These are phyloP conservation scores for Sporisorium exsertum DNA, from an alignment of 1,284 basidiomycete genomes.

Conservation along the genomic window DNA sequence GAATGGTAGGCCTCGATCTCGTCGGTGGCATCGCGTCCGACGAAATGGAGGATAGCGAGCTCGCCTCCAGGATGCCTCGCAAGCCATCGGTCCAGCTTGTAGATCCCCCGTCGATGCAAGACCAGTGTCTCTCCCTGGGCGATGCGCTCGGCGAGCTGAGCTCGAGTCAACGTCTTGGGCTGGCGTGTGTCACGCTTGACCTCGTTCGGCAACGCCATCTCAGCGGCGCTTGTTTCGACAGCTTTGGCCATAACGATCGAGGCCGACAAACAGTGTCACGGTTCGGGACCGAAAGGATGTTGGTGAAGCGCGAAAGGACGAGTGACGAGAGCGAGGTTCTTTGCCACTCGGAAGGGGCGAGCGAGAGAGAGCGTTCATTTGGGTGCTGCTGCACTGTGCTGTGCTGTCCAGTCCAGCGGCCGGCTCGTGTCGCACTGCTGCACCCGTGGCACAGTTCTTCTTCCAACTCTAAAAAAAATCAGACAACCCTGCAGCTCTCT, in stretches of 20 bases:
- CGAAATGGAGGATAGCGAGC: slow-evolving; percentile 91
- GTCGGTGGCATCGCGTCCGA: slow-evolving; percentile 92
- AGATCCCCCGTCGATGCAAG: slow-evolving; percentile 81
- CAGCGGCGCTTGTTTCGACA: slow-evolving; percentile 11
- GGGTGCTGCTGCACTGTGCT: too few relatives aligned
- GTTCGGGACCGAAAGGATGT: not conserved
- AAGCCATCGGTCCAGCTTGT: slow-evolving; percentile 87
- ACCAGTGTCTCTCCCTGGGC: slow-evolving; percentile 76
- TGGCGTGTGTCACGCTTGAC: slow-evolving; percentile 11
- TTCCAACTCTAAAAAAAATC: not conserved
- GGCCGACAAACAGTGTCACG: too few relatives aligned
- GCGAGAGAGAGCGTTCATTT: too few relatives aligned
- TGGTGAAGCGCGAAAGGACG: not conserved
- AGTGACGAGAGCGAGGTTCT: not conserved
- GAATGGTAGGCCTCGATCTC: slow-evolving; percentile 94
- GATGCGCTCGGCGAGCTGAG: slow-evolving; percentile 60
- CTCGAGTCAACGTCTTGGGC: slow-evolving; percentile 51
- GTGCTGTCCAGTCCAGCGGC: too few relatives aligned
- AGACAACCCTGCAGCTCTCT: not conserved
- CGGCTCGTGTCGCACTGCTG: too few relatives aligned
- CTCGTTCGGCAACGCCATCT: not conserved
- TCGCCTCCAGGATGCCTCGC: slow-evolving; percentile 87
- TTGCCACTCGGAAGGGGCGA: not conserved
- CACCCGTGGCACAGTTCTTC: not conserved
- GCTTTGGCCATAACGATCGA: slow-evolving; percentile 8